Percentiles rank a stretch among this genome's conserved stretches.
phyloP scores from a whole-genome alignment of 345 rosid genomes.

The Moricandia moricandioides region DNA sequence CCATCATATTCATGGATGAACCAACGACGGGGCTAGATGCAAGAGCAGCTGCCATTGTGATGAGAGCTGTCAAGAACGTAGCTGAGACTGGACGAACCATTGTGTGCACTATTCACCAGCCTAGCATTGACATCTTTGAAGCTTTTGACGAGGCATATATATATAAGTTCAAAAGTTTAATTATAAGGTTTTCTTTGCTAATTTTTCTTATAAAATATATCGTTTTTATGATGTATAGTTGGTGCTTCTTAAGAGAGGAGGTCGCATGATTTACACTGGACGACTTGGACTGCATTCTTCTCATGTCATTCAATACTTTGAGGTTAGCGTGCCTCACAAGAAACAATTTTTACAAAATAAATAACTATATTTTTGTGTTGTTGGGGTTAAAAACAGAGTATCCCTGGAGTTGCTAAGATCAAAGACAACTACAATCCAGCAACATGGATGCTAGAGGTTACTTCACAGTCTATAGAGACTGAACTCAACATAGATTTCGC shows the following conservation, averaged over 20 bases:
- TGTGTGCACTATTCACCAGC: slow-evolving; percentile 86
- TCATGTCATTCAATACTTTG: slow-evolving; percentile 58
- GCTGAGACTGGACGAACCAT: slow-evolving; percentile 78
- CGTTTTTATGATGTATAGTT: slow-evolving; percentile 41
- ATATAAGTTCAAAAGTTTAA: no score
- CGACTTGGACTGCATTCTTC: slow-evolving; percentile 62
- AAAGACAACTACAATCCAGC: slow-evolving; percentile 71
- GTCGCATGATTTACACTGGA: slow-evolving; percentile 65
- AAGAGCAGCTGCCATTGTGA: slow-evolving; percentile 84
- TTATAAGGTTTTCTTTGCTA: background rate
- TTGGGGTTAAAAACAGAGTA: slow-evolving; percentile 35
- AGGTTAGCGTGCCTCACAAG: slow-evolving; percentile 46
- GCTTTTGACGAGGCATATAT: slow-evolving; percentile 71
- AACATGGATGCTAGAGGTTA: slow-evolving; percentile 77
- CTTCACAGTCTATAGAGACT: slow-evolving; percentile 57
- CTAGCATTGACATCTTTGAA: slow-evolving; percentile 81
- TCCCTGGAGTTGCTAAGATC: slow-evolving; percentile 59
- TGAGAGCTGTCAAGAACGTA: slow-evolving; percentile 78
- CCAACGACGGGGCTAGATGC: slow-evolving; percentile 90
- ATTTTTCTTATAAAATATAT: background rate
- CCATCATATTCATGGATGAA: slow-evolving; percentile 83
- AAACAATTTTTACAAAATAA: background rate
- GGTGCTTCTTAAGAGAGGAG: slow-evolving; percentile 70
- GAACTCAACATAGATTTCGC: slow-evolving; percentile 66
- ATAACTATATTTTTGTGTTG: background rate